Evolutionary conservation across 176 grass and related monocot species (phyloP), one percentile per base, ranked within the genome.

Genomic region (Musa beccarii): DNA sequence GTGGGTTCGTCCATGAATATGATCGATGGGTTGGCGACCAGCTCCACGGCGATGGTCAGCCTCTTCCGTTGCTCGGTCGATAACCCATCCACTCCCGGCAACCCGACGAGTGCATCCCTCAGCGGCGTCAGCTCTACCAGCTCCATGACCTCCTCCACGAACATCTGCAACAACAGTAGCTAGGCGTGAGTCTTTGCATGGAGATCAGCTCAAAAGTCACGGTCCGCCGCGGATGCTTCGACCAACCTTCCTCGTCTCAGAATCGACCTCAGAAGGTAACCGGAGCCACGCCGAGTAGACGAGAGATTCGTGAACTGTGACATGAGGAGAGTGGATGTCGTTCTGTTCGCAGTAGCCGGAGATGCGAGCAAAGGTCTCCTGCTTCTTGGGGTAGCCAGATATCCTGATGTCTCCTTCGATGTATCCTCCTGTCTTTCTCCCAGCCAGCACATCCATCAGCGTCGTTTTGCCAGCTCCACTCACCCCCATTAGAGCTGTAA

Each of bases 1-100:
- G 91, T 95, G 6, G 88, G 91, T 84, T 95, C 91, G 62, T 95
- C 91, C 91, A 95, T 93, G 87, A 93, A 93, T 77, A 93, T 92
- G 29, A 92, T 92, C 28, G 87, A 92, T 66, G 91, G 91, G 50
- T 90, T 95, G 51, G 91, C 91, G 57, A 95, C 91, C 21, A 95
- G 79, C 73, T 95, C 91, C n/a, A 94, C 91, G 26, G 87, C 91
- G 73, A 93, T 93, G 19, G 91, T 93, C 16, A 93, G 71, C 63
- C 91, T 94, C 70, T 94, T 94, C 72, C 91, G 85, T 76, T 95
- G 91, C 63, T 95, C 91, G 1, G 91, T 95, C 75, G 91, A 95
- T 53, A 95, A 63, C 59, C 91, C 91, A 66, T 80, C 86, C 12
- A 95, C 88, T 77, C 91, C 91, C 22, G 88, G 79, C 70, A 85